Percentiles rank a stretch among this genome's conserved stretches.
Evolutionary conservation across 768 basidiomycete genomes (phyloP).

Genomic region (Mycena chlorophos): DNA sequence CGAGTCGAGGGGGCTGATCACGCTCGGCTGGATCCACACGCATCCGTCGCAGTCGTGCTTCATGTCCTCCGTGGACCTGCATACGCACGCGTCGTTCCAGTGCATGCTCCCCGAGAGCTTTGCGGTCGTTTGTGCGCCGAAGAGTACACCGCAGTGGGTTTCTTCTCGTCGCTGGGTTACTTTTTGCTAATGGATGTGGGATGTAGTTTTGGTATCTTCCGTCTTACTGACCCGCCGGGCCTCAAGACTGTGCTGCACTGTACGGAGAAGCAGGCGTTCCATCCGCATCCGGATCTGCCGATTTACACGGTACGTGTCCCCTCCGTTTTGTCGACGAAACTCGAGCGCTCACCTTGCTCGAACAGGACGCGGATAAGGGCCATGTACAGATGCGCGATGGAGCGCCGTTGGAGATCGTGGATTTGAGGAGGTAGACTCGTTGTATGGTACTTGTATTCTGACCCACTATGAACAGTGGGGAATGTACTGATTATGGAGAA

Average conservation of each 20-base stretch:
- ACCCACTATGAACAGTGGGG: too few species aligned
- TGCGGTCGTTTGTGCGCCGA: constrained; percentile 89
- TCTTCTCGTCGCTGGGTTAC: constrained; percentile 8
- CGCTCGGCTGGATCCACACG: constrained; percentile 94
- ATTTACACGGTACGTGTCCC: constrained; percentile 75
- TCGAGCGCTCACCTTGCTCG: background rate
- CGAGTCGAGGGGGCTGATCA: constrained; percentile 76
- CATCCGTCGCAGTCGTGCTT: constrained; percentile 92
- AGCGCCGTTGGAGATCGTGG: constrained; percentile 73
- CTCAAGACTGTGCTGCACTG: constrained; percentile 71
- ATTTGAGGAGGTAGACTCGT: constrained; percentile 48
- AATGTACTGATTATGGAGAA: too few species aligned
- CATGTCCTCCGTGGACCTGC: constrained; percentile 92
- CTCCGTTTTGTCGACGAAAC: background rate
- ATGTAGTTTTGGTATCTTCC: constrained; percentile 80
- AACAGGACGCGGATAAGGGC: constrained; percentile 79
- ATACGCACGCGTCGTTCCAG: constrained; percentile 90
- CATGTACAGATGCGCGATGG: constrained; percentile 79
- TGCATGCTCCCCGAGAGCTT: constrained; percentile 89
- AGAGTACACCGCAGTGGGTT: constrained; percentile 69
- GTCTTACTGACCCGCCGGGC: constrained; percentile 86
- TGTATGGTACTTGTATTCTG: too few species aligned
- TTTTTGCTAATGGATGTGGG: background rate
- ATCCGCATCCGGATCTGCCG: constrained; percentile 80
- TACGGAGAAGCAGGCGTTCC: constrained; percentile 72